Conservation (phyloP, 129 eudicot genomes). For the Pittosporum tobira region DNA sequence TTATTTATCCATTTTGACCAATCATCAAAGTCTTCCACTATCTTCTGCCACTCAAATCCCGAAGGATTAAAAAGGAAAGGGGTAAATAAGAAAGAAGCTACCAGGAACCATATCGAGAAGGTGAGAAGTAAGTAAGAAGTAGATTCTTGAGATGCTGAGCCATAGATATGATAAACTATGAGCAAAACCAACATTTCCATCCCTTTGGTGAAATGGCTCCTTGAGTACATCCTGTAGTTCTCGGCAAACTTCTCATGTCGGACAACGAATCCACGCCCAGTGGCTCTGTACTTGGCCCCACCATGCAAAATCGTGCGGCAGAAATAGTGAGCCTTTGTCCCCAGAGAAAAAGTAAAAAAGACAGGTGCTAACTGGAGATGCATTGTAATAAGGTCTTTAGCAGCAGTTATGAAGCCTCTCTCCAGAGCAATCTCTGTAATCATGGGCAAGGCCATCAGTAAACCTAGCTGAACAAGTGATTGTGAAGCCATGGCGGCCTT, state of each 20-base stretch:
- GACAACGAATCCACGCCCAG: slow-evolving; percentile 98
- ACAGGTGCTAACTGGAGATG: slow-evolving; percentile 92
- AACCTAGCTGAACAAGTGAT: slow-evolving; percentile 54
- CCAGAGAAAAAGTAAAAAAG: slow-evolving; percentile 93
- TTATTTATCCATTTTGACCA: slow-evolving; percentile 88
- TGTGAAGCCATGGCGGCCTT: slow-evolving; percentile 86
- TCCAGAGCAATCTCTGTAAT: slow-evolving; percentile 72
- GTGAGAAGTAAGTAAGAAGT: slow-evolving; percentile 41
- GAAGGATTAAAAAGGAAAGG: slow-evolving; percentile 95
- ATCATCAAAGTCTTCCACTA: slow-evolving; percentile 93
- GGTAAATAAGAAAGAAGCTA: slow-evolving; percentile 81
- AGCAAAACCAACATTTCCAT: slow-evolving; percentile 68
- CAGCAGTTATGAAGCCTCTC: slow-evolving; percentile 85
- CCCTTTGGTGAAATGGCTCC: slow-evolving; percentile 94
- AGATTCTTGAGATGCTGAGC: slow-evolving; percentile 32
- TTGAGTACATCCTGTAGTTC: slow-evolving; percentile 94
- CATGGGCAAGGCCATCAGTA: slow-evolving; percentile 15
- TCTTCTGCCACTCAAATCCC: slow-evolving; percentile 97
- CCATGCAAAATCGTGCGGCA: slow-evolving; percentile 92
- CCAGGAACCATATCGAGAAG: slow-evolving; percentile 83
- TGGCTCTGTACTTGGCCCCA: slow-evolving; percentile 95
- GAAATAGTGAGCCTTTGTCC: slow-evolving; percentile 89
- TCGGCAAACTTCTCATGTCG: slow-evolving; percentile 96
- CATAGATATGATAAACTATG: slow-evolving; percentile 56
- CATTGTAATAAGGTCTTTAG: slow-evolving; percentile 79